Evolutionary conservation across 352 stramenopile species (phyloP).

Genomic region (Blastocystis hominis): DNA sequence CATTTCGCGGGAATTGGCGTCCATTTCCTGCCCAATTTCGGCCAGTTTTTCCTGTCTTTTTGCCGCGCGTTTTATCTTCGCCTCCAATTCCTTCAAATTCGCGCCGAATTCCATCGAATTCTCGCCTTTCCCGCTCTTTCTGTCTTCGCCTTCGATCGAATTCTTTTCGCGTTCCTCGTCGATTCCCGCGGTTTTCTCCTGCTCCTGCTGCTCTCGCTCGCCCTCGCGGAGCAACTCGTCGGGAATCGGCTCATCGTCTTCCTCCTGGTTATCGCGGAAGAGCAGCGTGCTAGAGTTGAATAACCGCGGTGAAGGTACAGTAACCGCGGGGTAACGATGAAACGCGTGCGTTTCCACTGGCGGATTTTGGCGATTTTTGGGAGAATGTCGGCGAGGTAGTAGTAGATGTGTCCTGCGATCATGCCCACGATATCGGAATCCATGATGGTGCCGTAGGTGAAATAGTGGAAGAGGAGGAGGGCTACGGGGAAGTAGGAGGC

Average conservation of each 20-base stretch:
- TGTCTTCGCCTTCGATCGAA: background rate
- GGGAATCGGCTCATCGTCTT: slow-evolving; percentile 40
- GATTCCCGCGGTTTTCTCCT: background rate
- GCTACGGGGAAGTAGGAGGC: slow-evolving; percentile 37
- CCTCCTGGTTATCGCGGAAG: background rate
- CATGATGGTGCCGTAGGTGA: slow-evolving; percentile 27
- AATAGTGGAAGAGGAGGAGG: slow-evolving; percentile 16
- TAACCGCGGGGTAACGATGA: slow-evolving; percentile 26
- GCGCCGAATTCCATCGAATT: no score
- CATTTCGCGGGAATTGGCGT: no score
- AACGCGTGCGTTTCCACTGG: slow-evolving; percentile 14
- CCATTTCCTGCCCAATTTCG: no score
- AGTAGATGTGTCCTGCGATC: slow-evolving; percentile 45
- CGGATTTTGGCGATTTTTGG: slow-evolving; percentile 51
- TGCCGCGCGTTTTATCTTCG: no score
- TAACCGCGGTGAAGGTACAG: background rate
- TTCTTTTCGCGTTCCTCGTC: background rate
- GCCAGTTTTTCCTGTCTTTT: no score
- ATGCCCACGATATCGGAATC: slow-evolving; percentile 44
- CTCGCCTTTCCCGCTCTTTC: background rate
- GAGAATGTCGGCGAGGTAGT: slow-evolving; percentile 57
- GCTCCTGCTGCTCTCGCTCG: background rate
- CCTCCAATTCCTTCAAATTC: no score
- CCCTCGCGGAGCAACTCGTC: background rate
- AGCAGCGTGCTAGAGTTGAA: background rate